Percentiles rank a stretch among this genome's conserved stretches.
Evolutionary conservation across 108 stramenopile species (phyloP).

Genomic region (Skeletonema potamos): DNA sequence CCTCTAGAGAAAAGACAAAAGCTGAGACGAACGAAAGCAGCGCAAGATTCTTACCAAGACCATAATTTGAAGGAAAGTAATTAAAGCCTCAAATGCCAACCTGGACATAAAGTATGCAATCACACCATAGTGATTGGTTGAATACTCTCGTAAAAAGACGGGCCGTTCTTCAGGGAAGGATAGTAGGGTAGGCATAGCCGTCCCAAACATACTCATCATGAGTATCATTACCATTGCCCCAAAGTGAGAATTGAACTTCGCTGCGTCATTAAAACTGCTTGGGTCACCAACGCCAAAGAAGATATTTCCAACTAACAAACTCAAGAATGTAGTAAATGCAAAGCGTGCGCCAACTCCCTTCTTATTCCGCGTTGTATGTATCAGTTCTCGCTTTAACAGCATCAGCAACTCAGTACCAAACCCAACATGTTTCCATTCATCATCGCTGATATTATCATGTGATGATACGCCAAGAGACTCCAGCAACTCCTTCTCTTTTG

Average conservation of each 20-base stretch:
- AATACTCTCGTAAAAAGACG: slow-evolving; percentile 87
- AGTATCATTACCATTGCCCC: slow-evolving; percentile 65
- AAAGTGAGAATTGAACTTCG: slow-evolving; percentile 66
- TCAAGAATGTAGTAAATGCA: slow-evolving; percentile 60
- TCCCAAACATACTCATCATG: slow-evolving; percentile 59
- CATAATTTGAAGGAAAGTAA: slow-evolving; percentile 54
- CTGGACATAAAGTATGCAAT: slow-evolving; percentile 69
- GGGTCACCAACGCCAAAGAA: slow-evolving; percentile 65
- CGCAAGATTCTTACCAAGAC: slow-evolving; percentile 22
- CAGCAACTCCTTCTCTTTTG: slow-evolving; percentile 41
- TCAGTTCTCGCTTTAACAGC: slow-evolving; percentile 62
- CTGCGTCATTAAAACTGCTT: slow-evolving; percentile 19
- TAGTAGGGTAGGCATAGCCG: slow-evolving; percentile 76
- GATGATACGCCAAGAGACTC: slow-evolving; percentile 29
- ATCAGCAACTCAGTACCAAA: slow-evolving; percentile 48
- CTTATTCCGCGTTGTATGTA: slow-evolving; percentile 54
- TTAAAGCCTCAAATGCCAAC: slow-evolving; percentile 49
- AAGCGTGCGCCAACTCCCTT: slow-evolving; percentile 58
- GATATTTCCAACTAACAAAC: slow-evolving; percentile 66
- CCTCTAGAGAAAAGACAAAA: background rate
- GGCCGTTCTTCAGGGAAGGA: slow-evolving; percentile 86
- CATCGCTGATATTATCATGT: slow-evolving; percentile 16
- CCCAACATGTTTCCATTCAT: slow-evolving; percentile 44
- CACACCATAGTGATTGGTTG: slow-evolving; percentile 82
- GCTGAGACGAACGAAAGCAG: slow-evolving; percentile 14